Evolutionary conservation across 2,329 filamentous ascomycete species (phyloP), one percentile per base, ranked within the genome.

Genomic region (Diaporthe citri): DNA sequence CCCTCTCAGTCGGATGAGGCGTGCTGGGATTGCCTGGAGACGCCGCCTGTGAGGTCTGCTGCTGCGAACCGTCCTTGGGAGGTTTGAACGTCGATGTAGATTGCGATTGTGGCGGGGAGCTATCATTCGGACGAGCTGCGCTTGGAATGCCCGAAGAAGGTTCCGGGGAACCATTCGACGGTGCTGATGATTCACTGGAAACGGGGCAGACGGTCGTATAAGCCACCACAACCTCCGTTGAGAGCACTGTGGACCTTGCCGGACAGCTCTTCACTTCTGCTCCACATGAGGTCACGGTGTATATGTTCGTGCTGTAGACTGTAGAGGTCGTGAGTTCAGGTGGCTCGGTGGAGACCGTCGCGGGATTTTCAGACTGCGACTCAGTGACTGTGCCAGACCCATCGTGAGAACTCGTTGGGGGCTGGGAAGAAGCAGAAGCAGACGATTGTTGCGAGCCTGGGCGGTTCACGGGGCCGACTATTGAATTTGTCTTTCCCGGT

Each of bases 131-230:
- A 66, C 17, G 31, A 48, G 48, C 17, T 3, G 3, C 25, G 51
- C 15, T 56, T 25, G 51, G 15, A 3, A 4, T 22, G 12, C 15
- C 17, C 4, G n/a, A 0, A 51, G 66, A 56, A 4, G 22, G 17
- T 7, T 8, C 25, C 15, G 17, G n/a, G 25, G 56, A 41, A 31
- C 4, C 15, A 10, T 15, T 12, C 12, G 72, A 13, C 12, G 72
- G 8, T 20, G 41, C 17, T 25, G n/a, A 25, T 20, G 36, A 39
- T 1, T 25, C 22, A 34, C n/a, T 43, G 28, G 64, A 48, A 20
- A 73, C 60, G 31, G 71, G 60, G 41, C 71, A 73, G n/a, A 73
- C 71, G 5, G 71, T 73, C 9, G 71, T 73, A n/a, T 66, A 73
- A 31, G 60, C 71, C 15, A 39, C 59, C 7, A 73, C 60, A 12